phyloP scores from a whole-genome alignment of 2,329 filamentous ascomycete species.

The Fusarium ambrosium region DNA sequence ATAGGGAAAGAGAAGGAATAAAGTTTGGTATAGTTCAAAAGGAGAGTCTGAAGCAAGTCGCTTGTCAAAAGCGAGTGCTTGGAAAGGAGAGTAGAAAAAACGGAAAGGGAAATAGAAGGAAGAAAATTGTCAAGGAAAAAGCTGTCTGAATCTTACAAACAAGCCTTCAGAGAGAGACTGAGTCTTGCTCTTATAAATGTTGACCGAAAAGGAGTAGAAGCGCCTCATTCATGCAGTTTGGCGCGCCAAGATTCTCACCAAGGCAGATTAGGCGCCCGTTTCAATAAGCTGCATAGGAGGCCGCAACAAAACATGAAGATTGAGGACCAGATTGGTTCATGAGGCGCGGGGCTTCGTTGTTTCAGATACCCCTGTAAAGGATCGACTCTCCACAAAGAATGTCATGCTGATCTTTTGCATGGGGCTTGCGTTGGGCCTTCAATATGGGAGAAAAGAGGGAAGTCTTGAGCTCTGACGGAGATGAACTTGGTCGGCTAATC shows the following conservation, averaged over 20 bases:
- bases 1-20: not conserved
- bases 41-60: constrained; percentile 2
- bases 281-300: not conserved
- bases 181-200: not conserved
- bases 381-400: constrained; percentile 5
- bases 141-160: not conserved
- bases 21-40: not conserved
- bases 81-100: not conserved
- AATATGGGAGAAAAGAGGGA: not conserved
- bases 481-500: not conserved
- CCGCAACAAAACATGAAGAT: not conserved
- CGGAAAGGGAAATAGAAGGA: not conserved
- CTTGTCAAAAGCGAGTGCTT: constrained; percentile 25
- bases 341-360: not conserved
- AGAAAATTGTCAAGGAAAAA: not conserved
- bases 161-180: not conserved
- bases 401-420: not conserved
- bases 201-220: not conserved
- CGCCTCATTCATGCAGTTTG: not conserved
- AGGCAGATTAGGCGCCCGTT: constrained; percentile 7
- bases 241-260: not conserved
- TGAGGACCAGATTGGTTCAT: not conserved
- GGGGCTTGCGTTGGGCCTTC: not conserved
- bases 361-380: constrained; percentile 1
- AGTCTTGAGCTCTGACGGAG: not conserved